phyloP scores from a whole-genome alignment of 2,329 filamentous ascomycete genomes.

The Emergomyces africanus region DNA sequence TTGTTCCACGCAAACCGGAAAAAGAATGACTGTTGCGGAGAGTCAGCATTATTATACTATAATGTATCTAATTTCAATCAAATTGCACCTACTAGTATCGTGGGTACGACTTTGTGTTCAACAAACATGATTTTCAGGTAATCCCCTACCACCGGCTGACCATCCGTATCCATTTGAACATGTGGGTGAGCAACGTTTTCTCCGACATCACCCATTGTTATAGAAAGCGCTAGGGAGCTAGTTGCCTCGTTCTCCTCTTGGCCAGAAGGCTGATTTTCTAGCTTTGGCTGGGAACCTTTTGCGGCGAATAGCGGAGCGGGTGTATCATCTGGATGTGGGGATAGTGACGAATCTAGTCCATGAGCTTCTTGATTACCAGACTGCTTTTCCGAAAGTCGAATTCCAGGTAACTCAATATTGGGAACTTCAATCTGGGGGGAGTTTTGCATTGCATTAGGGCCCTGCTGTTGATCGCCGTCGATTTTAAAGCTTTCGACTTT shows the following conservation, averaged over 20 bases:
- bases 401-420: conserved; percentile 4
- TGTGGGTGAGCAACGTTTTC: conserved; percentile 16
- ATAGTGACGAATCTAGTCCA: conserved; percentile 16
- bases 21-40: conserved; percentile 64
- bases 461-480: conserved; percentile 41
- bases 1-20: conserved; percentile 99
- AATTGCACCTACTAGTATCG: conserved; percentile 62
- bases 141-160: conserved; percentile 78
- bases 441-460: conserved; percentile 27
- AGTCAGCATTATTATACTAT: background rate
- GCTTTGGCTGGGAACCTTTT: conserved; percentile 15
- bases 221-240: background rate
- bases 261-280: background rate
- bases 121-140: conserved; percentile 94
- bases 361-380: background rate
- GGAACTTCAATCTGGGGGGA: conserved; percentile 4
- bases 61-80: conserved; percentile 1
- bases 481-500: conserved; percentile 46
- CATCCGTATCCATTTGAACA: conserved; percentile 48
- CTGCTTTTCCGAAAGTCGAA: background rate
- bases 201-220: conserved; percentile 1
- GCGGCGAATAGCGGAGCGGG: conserved; percentile 54
- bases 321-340: conserved; percentile 52
- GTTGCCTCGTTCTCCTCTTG: background rate
- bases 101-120: conserved; percentile 84